Percentiles rank a stretch among this genome's conserved stretches.
These are phyloP conservation scores for Juglanconis sp. DNA, from an alignment of 2,329 filamentous ascomycete species.

Conservation along the genomic window DNA sequence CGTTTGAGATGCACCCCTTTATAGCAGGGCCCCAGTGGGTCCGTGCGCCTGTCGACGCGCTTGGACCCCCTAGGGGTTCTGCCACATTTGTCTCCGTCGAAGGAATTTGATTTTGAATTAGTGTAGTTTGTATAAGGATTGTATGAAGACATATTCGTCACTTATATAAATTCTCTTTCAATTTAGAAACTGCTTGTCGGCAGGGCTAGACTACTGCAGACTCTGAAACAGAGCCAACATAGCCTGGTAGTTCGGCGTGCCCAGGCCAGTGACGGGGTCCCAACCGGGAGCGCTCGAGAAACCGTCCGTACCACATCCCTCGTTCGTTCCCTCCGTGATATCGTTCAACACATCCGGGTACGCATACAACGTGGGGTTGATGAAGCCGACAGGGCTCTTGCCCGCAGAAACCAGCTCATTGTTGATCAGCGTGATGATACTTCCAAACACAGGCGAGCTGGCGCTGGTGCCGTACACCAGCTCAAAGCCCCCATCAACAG, in stretches of 20 bases:
- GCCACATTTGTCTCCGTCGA: too few species aligned
- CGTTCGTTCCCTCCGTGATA: constrained; percentile 24
- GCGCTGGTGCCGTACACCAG: constrained; percentile 16
- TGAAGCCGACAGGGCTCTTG: constrained; percentile 17
- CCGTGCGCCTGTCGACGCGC: too few species aligned
- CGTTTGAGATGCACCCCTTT: too few species aligned
- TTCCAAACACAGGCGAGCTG: constrained; percentile 13
- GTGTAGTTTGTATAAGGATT: too few species aligned
- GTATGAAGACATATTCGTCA: too few species aligned
- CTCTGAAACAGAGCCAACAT: constrained; percentile 25
- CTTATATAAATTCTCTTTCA: too few species aligned
- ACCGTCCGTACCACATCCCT: constrained; percentile 25
- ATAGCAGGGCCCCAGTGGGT: too few species aligned
- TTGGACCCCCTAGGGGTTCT: too few species aligned
- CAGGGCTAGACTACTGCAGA: constrained; percentile 10
- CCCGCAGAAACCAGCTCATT: constrained; percentile 12
- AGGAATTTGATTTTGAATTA: too few species aligned
- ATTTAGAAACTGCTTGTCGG: too few species aligned
- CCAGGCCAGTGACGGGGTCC: constrained; percentile 27
- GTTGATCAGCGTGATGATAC: constrained; percentile 16
- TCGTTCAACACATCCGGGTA: constrained; percentile 22
- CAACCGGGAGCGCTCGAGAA: constrained; percentile 26
- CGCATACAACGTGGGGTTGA: constrained; percentile 15
- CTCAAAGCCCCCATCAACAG: constrained; percentile 12
- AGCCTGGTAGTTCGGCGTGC: constrained; percentile 25